Conservation (phyloP, 2,329 filamentous ascomycete species). For the Alternaria conjuncta region DNA sequence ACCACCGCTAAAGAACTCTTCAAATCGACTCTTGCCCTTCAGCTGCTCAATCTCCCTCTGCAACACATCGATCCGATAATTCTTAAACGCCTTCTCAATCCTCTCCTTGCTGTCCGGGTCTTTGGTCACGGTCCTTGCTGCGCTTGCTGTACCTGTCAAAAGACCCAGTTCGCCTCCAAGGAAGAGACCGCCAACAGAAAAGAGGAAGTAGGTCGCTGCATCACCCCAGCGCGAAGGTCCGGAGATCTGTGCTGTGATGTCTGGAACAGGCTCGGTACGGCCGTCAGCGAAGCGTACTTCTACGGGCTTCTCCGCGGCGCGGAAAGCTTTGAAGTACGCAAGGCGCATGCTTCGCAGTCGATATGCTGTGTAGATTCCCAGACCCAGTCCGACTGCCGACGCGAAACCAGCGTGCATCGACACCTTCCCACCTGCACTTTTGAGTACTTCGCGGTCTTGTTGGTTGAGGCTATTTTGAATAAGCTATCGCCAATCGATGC, state of each 20-base stretch:
- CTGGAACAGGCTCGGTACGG: slow-evolving; percentile 64
- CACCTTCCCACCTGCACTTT: slow-evolving; percentile 62
- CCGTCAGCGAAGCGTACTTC: slow-evolving; percentile 68
- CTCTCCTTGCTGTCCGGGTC: slow-evolving; percentile 62
- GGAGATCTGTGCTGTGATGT: slow-evolving; percentile 63
- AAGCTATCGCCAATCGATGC: slow-evolving; percentile 4
- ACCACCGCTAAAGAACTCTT: slow-evolving; percentile 33
- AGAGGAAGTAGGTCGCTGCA: slow-evolving; percentile 67
- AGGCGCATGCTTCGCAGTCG: slow-evolving; percentile 62
- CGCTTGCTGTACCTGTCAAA: slow-evolving; percentile 62
- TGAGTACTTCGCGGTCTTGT: slow-evolving; percentile 65
- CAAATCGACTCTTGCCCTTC: slow-evolving; percentile 52
- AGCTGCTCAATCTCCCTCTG: slow-evolving; percentile 64
- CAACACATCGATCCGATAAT: slow-evolving; percentile 68
- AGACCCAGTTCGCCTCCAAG: slow-evolving; percentile 69
- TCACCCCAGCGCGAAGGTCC: slow-evolving; percentile 64
- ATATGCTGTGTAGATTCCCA: slow-evolving; percentile 62
- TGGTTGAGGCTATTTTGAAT: slow-evolving; percentile 51
- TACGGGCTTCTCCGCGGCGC: slow-evolving; percentile 66
- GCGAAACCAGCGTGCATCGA: slow-evolving; percentile 64
- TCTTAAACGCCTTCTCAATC: slow-evolving; percentile 68
- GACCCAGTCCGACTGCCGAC: slow-evolving; percentile 64
- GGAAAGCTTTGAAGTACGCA: slow-evolving; percentile 68
- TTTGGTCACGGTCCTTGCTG: slow-evolving; percentile 58
- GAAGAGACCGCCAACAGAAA: slow-evolving; percentile 67